phyloP scores from a whole-genome alignment of 495 filamentous ascomycete species.

The Aspergillus nanangensis region DNA sequence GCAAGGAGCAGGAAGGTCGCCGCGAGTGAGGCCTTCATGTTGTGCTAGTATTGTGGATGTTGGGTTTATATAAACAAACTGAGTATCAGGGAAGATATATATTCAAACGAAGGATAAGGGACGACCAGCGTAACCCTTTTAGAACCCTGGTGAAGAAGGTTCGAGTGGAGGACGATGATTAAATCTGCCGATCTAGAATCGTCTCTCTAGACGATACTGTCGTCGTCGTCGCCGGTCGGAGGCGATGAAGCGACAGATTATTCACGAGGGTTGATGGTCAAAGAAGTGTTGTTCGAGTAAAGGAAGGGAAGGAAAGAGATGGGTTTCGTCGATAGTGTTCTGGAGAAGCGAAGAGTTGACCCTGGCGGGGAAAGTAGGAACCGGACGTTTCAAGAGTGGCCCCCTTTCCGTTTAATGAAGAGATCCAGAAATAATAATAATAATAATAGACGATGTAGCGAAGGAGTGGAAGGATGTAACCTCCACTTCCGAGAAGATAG shows the following conservation, averaged over 20 bases:
- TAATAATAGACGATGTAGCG: neutral
- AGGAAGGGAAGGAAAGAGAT: conserved; percentile 3
- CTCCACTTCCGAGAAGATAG: conserved; percentile 3
- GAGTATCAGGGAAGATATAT: no score
- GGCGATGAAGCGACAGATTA: no score
- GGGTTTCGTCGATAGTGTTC: neutral
- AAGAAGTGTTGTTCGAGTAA: conserved; percentile 5
- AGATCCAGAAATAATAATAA: conserved; percentile 3
- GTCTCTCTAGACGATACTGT: no score
- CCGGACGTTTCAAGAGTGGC: conserved; percentile 16
- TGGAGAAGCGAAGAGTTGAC: conserved; percentile 9
- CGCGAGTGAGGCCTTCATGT: conserved; percentile 28
- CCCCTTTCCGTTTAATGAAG: conserved; percentile 17
- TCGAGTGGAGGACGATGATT: neutral
- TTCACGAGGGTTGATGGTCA: neutral
- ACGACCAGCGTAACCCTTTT: conserved; percentile 46
- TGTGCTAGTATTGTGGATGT: no score
- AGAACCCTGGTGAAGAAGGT: conserved; percentile 19
- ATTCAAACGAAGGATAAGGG: conserved; percentile 28
- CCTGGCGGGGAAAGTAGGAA: conserved; percentile 15
- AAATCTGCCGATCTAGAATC: no score
- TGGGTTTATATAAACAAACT: no score
- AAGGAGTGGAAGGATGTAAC: neutral
- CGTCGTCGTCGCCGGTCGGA: no score
- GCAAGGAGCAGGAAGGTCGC: conserved; percentile 26